phyloP scores from a whole-genome alignment of 2,329 filamentous ascomycete species.

The Arthroderma uncinatum region DNA sequence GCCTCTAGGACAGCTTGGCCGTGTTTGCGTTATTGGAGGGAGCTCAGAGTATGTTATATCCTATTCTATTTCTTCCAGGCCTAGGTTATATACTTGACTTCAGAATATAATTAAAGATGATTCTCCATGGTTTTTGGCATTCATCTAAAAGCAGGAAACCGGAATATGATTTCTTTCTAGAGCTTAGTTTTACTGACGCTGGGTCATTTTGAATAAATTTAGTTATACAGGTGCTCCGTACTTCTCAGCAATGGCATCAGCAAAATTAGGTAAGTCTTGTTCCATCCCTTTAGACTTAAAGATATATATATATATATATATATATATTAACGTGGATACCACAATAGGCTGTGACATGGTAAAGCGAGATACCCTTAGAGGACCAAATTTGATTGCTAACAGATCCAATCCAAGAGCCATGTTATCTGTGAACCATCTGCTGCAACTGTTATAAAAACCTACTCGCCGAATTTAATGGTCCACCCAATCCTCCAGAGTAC shows the following conservation, averaged over 20 bases:
- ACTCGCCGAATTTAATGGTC: slow-evolving; percentile 97
- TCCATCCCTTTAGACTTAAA: neutral
- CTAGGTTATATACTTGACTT: neutral
- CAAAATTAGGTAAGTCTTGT: slow-evolving; percentile 55
- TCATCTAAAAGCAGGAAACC: neutral
- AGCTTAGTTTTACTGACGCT: neutral
- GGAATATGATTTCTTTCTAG: too few species aligned
- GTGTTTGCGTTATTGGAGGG: slow-evolving; percentile 86
- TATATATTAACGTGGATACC: slow-evolving; percentile 2
- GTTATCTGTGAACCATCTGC: slow-evolving; percentile 91
- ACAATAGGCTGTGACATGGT: slow-evolving; percentile 65
- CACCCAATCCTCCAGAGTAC: slow-evolving; percentile 87
- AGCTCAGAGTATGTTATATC: slow-evolving; percentile 56
- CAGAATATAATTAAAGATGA: neutral
- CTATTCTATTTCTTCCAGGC: neutral
- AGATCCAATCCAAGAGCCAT: slow-evolving; percentile 46
- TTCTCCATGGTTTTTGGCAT: neutral
- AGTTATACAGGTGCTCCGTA: slow-evolving; percentile 91
- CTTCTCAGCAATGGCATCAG: slow-evolving; percentile 95
- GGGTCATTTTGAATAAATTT: neutral
- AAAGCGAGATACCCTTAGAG: slow-evolving; percentile 14
- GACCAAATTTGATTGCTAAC: neutral
- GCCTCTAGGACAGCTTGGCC: slow-evolving; percentile 67
- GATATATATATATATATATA: neutral
- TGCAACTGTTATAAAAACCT: slow-evolving; percentile 79